Evolutionary conservation across 2,329 filamentous ascomycete genomes (phyloP), one percentile per base, ranked within the genome.

Genomic region (Aspergillus proliferans): DNA sequence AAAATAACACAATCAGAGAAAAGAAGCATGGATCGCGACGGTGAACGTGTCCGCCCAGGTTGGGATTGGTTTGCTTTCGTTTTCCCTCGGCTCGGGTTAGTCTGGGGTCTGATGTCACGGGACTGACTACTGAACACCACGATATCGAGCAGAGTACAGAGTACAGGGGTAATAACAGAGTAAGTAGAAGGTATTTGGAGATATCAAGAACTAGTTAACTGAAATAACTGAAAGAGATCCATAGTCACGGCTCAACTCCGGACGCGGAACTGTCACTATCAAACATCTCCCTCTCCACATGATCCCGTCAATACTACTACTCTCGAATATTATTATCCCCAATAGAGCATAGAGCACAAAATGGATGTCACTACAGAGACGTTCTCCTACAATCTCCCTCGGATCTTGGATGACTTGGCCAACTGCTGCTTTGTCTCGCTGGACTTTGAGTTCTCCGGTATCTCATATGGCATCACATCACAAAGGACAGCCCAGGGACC

Each of bases 391-490:
- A 67, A 76, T 24, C 68, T 85, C 6, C 72, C 83, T 3, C 72
- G 73, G 36, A 76, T 86, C 33, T 66, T 86, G 18, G 71, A 76
- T 51, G 72, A 79, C 49, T 76, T 87, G 48, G 75, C 79, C 22
- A 71, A 77, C 48, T 77, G 81, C 30, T 74, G 76, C 51, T 86
- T 85, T 57, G 78, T 87, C 10, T 73, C 82, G 3, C 72, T 87
- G 50, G 84, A 87, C 59, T 71, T 86, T 10, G 84, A 87, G 64
- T 77, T 86, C 42, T 85, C 83, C 12, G 84, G 84, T 2, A 82
- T 87, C 19, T 71, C 75, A 2, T 65, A 64, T 10, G 74, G 73
- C 21, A 67, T 69, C 41, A 57, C 59, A 12, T 21, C 38, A 6
- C 18, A 40, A 12, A 10, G 18, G 22, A 12, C 38, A 10, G 18